phyloP scores from a whole-genome alignment of 2,329 filamentous ascomycete species.

The Colletotrichum filicis region DNA sequence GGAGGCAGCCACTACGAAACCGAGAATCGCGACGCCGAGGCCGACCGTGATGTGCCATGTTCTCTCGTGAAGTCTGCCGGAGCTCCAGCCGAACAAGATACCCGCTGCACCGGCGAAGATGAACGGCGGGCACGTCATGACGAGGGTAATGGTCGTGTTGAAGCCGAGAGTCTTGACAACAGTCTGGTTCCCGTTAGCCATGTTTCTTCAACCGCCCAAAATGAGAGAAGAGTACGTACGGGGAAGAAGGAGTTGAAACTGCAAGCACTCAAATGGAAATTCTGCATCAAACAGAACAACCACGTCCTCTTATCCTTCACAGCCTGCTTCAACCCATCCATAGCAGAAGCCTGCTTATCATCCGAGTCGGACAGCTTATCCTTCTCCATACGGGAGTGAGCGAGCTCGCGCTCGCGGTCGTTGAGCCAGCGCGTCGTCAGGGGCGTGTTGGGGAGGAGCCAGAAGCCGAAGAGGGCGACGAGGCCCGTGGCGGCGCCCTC shows the following conservation, averaged over 20 bases:
- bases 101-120: conserved; percentile 58
- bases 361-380: conserved; percentile 61
- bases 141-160: conserved; percentile 59
- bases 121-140: conserved; percentile 64
- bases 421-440: conserved; percentile 57
- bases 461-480: conserved; percentile 71
- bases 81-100: conserved; percentile 60
- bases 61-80: conserved; percentile 58
- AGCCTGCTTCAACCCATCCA: conserved; percentile 60
- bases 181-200: conserved; percentile 22
- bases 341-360: conserved; percentile 50
- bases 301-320: conserved; percentile 61
- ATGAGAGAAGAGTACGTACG: conserved; percentile 36
- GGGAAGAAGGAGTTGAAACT: conserved; percentile 59
- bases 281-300: conserved; percentile 65
- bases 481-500: conserved; percentile 70
- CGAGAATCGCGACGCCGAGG: conserved; percentile 52
- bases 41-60: conserved; percentile 61
- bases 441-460: conserved; percentile 56
- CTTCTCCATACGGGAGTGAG: conserved; percentile 57
- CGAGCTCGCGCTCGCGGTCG: conserved; percentile 58
- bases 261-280: conserved; percentile 63
- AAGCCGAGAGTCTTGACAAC: conserved; percentile 62
- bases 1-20: conserved; percentile 52
- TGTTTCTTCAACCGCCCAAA: neutral